Conservation (phyloP, 352 stramenopile genomes). For the Phytophthora macrochlamydospora region DNA sequence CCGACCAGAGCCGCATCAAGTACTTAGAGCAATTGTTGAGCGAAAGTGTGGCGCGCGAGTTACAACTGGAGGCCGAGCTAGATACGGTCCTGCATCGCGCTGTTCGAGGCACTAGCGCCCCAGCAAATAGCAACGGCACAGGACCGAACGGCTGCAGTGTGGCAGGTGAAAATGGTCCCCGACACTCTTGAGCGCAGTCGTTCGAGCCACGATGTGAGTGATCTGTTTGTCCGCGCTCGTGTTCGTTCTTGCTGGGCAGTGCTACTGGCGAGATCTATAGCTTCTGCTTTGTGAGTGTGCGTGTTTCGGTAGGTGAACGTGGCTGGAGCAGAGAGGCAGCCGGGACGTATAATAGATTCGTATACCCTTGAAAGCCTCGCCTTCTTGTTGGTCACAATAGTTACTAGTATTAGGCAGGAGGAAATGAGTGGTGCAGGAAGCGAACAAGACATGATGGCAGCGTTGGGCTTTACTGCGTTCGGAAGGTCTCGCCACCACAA, state of each 20-base stretch:
- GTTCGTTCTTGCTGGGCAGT: conserved; percentile 12
- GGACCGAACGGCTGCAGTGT: conserved; percentile 3
- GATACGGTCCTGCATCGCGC: conserved; percentile 64
- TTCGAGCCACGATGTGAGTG: conserved; percentile 17
- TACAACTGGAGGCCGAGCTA: conserved; percentile 83
- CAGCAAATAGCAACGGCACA: conserved; percentile 15
- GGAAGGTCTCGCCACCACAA: conserved; percentile 26
- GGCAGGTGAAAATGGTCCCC: conserved; percentile 24
- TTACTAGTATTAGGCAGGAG: too few species aligned
- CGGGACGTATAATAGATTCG: conserved; percentile 50
- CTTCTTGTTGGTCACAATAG: not conserved
- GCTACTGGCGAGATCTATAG: conserved; percentile 34
- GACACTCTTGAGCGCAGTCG: conserved; percentile 19
- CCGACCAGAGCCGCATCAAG: conserved; percentile 86
- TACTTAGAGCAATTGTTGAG: conserved; percentile 86
- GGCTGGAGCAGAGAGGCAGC: conserved; percentile 16
- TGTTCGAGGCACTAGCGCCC: conserved; percentile 1
- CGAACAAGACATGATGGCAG: conserved; percentile 38
- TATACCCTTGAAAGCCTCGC: not conserved
- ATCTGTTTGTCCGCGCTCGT: conserved; percentile 12
- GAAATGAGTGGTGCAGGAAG: conserved; percentile 35
- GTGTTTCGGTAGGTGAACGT: conserved; percentile 32
- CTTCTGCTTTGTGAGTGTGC: conserved; percentile 43
- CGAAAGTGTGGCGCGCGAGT: conserved; percentile 81
- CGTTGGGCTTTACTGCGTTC: conserved; percentile 76